Percentiles rank a stretch among this genome's conserved stretches.
Evolutionary conservation across 164 flowering plant species (phyloP).

Genomic region (Malania oleifera): DNA sequence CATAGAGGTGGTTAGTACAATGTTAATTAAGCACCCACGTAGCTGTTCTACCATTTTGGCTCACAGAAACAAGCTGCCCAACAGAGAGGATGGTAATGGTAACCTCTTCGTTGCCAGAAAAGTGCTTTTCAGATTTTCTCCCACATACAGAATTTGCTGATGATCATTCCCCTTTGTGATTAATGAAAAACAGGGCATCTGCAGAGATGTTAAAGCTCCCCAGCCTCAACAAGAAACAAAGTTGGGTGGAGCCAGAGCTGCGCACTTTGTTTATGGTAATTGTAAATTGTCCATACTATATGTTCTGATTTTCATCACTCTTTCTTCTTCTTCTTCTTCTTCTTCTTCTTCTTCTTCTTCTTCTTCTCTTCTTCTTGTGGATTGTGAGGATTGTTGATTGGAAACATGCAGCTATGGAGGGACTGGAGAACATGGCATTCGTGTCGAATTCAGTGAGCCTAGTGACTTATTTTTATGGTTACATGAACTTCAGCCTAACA

Average conservation of each 20-base stretch:
- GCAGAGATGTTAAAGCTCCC: constrained; percentile 22
- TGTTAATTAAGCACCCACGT: no score
- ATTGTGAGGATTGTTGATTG: background rate
- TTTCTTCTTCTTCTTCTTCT: no score
- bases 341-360: background rate
- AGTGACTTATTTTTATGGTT: constrained; percentile 60
- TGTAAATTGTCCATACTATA: background rate
- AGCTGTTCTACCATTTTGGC: no score
- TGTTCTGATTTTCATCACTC: no score
- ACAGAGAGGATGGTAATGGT: no score
- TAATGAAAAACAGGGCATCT: constrained; percentile 25
- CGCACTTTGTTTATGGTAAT: constrained; percentile 57
- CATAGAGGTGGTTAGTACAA: no score
- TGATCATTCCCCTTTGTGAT: no score
- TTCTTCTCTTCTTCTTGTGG: background rate
- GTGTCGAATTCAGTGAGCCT: constrained; percentile 48
- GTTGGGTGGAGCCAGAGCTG: constrained; percentile 58
- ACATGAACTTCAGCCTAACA: constrained; percentile 66
- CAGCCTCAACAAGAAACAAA: constrained; percentile 16
- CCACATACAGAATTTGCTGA: no score
- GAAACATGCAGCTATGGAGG: constrained; percentile 48
- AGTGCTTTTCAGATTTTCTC: no score
- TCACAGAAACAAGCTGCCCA: no score
- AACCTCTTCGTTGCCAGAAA: no score
- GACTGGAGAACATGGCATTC: constrained; percentile 74